Evolutionary conservation across 352 stramenopile species (phyloP), one percentile per base, ranked within the genome.

Genomic region (Pythium rishiriense): DNA sequence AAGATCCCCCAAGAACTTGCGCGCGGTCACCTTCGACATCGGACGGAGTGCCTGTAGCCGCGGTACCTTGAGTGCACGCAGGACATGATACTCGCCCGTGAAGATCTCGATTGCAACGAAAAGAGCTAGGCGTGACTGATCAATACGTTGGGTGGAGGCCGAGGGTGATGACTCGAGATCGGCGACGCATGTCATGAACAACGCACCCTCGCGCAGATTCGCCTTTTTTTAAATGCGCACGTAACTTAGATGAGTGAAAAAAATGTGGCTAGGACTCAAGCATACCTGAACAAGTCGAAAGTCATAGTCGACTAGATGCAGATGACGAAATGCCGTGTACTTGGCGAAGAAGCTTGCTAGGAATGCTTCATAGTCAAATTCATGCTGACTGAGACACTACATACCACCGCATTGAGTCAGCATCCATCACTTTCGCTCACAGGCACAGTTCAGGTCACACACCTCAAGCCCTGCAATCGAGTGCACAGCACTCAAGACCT

Each of bases 221-320:
- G 59, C 63, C 78, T 88, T 50, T 37, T 43, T 43, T 12, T 17
- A 4, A 43, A 12, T 47, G 10, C 19, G 53, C 10, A 50, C n/a
- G 22, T 25, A 41, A 33, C 15, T 46, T 8, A 31, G 5, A 35
- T 53, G 24, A 9, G 39, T 1, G 10, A 58, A 8, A 31, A 14
- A 61, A n/a, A 41, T 29, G 11, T 39, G 14, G 37, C 10, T 21
- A 43, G 37, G 14, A 12, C 19, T 33, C 3, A 43, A 50, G 31
- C 68, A 46, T 70, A 89, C 82, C 42, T 64, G 71, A 65, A 87
- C 69, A 42, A 88, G 66, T 12, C 66, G 70, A 3, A 89, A 41
- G 43, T 88, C 80, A 59, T 91, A 91, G 68, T 90, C 79, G 9
- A 87, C 70, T 25, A 91, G 63, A 41, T 83, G 69, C 48, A 72